Percentiles rank a stretch among this genome's conserved stretches.
Evolutionary conservation across 306 rosid genomes (phyloP).

Genomic region (Cicer chorassanicum): DNA sequence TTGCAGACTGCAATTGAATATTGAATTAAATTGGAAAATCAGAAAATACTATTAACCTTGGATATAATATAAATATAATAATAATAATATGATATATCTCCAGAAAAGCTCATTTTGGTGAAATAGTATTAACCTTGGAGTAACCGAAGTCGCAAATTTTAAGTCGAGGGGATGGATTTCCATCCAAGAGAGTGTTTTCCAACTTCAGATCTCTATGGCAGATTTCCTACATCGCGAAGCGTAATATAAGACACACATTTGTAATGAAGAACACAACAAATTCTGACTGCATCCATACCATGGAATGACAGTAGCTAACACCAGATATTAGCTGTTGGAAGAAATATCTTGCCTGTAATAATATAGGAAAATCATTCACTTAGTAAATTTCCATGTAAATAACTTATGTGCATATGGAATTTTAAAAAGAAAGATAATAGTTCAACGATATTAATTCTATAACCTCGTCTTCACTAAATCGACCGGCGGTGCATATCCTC

Average conservation of each 20-base stretch:
- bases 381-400: constrained; percentile 13
- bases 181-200: constrained; percentile 97
- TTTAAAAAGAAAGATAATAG: neutral
- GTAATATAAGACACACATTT: constrained; percentile 17
- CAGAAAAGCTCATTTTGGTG: constrained; percentile 3
- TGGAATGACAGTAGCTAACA: constrained; percentile 94
- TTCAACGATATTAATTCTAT: constrained; percentile 30
- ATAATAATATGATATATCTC: neutral
- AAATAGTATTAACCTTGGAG: constrained; percentile 74
- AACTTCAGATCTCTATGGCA: constrained; percentile 97
- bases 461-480: constrained; percentile 99
- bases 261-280: constrained; percentile 14
- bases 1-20: constrained; percentile 70
- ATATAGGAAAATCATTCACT: constrained; percentile 28
- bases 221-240: constrained; percentile 67
- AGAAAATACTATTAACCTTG: constrained; percentile 13
- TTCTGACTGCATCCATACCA: constrained; percentile 59
- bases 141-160: constrained; percentile 98
- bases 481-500: constrained; percentile 93
- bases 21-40: constrained; percentile 13
- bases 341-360: constrained; percentile 91
- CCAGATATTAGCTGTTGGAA: constrained; percentile 99
- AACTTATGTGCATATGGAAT: neutral
- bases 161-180: constrained; percentile 91
- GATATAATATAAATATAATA: neutral